Percentiles rank a stretch among this genome's conserved stretches.
These are phyloP conservation scores for Brassica cretica DNA, from an alignment of 345 rosid species.

Conservation along the genomic window DNA sequence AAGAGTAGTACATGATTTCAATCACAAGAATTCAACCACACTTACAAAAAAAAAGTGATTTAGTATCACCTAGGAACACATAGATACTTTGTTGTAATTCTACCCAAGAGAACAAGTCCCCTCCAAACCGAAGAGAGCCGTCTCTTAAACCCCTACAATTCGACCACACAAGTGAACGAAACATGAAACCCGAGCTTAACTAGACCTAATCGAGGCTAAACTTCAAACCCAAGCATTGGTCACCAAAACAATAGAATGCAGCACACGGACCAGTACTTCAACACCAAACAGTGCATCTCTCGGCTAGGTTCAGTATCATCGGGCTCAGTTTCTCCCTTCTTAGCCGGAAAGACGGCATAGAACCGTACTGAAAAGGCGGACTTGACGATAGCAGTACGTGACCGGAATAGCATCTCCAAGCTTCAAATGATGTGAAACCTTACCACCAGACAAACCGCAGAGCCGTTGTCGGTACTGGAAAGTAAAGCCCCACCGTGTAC, in stretches of 20 bases:
- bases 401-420: not conserved
- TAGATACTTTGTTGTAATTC: too few species aligned
- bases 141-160: not conserved
- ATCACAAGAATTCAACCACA: too few species aligned
- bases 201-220: not conserved
- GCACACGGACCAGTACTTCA: not conserved
- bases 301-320: not conserved
- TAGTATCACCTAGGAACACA: too few species aligned
- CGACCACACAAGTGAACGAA: not conserved
- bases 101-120: not conserved
- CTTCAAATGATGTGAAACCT: not conserved
- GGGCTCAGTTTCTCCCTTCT: not conserved
- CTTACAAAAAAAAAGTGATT: too few species aligned
- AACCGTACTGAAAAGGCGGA: not conserved
- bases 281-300: not conserved
- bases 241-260: not conserved
- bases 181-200: not conserved
- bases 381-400: not conserved
- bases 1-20: too few species aligned
- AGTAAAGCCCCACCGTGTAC: not conserved
- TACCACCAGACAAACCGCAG: not conserved
- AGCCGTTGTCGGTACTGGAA: not conserved
- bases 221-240: not conserved
- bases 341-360: not conserved
- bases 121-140: not conserved